Evolutionary conservation across 2,329 filamentous ascomycete genomes (phyloP).

Genomic region (Cercospora sp.): DNA sequence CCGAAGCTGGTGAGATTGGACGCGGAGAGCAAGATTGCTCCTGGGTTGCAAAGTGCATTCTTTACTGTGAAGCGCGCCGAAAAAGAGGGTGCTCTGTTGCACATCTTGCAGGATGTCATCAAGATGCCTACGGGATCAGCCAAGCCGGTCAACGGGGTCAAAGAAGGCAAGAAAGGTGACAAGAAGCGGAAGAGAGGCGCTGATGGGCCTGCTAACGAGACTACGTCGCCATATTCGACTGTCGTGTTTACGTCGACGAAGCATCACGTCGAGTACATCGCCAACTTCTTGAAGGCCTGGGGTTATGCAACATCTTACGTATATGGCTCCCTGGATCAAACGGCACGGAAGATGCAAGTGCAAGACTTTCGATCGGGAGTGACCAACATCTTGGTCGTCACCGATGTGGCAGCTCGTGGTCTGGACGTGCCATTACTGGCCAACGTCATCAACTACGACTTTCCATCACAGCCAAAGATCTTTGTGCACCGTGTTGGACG

Average conservation of each 20-base stretch:
- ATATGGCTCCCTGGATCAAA: conserved; percentile 93
- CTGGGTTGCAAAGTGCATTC: conserved; percentile 92
- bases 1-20: conserved; percentile 87
- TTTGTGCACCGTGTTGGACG: conserved; percentile 95
- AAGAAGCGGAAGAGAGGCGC: conserved; percentile 73
- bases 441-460: conserved; percentile 99
- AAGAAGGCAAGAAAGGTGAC: conserved; percentile 48
- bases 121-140: conserved; percentile 76
- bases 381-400: conserved; percentile 90
- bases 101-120: conserved; percentile 88
- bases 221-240: conserved; percentile 85
- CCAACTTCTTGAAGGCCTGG: conserved; percentile 72
- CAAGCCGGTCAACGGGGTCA: conserved; percentile 49
- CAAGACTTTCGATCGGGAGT: conserved; percentile 82
- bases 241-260: conserved; percentile 95
- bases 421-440: conserved; percentile 95
- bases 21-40: conserved; percentile 92
- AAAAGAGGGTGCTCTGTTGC: conserved; percentile 87
- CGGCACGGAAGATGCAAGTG: conserved; percentile 86
- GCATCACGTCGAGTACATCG: conserved; percentile 93
- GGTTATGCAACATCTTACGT: conserved; percentile 92
- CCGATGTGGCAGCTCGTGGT: conserved; percentile 92
- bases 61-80: conserved; percentile 90
- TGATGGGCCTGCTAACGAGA: conserved; percentile 58
- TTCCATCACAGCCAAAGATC: conserved; percentile 93